Percentiles rank a stretch among this genome's conserved stretches.
Evolutionary conservation across 192 early-diverging fungal genomes (phyloP).

Genomic region (Chytriomyces sp.): DNA sequence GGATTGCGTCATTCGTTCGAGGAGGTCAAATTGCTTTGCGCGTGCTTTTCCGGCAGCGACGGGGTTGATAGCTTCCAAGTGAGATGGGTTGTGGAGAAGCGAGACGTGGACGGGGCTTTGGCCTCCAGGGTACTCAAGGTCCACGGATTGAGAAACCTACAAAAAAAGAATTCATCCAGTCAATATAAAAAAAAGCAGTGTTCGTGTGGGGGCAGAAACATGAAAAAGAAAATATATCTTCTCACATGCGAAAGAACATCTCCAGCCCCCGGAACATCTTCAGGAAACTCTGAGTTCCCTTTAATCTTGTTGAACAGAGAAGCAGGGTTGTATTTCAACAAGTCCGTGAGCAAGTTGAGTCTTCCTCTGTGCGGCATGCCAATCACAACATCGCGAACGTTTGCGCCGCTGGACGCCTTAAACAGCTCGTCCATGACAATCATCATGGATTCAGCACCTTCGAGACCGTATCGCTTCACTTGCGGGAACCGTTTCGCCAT

Average conservation of each 20-base stretch:
- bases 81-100: slow-evolving; percentile 95
- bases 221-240: no score
- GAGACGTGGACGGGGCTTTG: slow-evolving; percentile 75
- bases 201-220: no score
- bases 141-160: slow-evolving; percentile 51
- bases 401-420: slow-evolving; percentile 69
- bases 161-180: slow-evolving; percentile 57
- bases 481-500: slow-evolving; percentile 97
- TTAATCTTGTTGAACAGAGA: slow-evolving; percentile 94
- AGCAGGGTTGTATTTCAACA: slow-evolving; percentile 79
- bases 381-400: slow-evolving; percentile 82
- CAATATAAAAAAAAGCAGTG: no score
- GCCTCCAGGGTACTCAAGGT: slow-evolving; percentile 69
- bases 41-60: slow-evolving; percentile 95
- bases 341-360: slow-evolving; percentile 88
- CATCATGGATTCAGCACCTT: slow-evolving; percentile 97
- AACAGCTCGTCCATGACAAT: slow-evolving; percentile 87
- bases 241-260: slow-evolving; percentile 91
- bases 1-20: background rate
- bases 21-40: slow-evolving; percentile 86
- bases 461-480: slow-evolving; percentile 94
- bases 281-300: slow-evolving; percentile 89
- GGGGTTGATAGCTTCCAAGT: slow-evolving; percentile 94
- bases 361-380: slow-evolving; percentile 98
- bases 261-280: slow-evolving; percentile 75